phyloP scores from a whole-genome alignment of 106 monocot species.

The Phalaenopsis equestris region DNA sequence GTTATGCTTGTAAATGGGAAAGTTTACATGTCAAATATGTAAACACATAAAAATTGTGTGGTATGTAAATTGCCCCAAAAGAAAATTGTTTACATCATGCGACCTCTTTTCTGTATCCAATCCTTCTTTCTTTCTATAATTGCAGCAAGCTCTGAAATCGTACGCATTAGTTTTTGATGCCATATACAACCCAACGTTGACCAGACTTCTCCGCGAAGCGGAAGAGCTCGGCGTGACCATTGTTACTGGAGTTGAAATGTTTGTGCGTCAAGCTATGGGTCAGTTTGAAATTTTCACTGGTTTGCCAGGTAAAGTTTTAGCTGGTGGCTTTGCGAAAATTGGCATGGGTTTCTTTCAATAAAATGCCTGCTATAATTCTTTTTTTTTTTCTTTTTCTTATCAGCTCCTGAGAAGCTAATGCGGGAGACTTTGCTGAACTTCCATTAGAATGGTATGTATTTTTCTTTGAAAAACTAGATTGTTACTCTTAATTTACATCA shows the following conservation, averaged over 20 bases:
- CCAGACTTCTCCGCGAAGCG: slow-evolving; percentile 76
- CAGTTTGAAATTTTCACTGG: slow-evolving; percentile 85
- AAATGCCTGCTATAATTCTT: not conserved
- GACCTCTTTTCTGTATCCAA: too few relatives aligned
- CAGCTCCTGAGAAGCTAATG: slow-evolving; percentile 27
- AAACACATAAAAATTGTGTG: too few relatives aligned
- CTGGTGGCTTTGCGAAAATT: not conserved
- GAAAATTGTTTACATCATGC: not conserved
- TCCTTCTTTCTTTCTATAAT: not conserved
- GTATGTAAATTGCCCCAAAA: too few relatives aligned
- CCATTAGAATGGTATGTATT: not conserved
- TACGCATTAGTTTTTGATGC: slow-evolving; percentile 84
- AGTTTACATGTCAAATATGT: too few relatives aligned
- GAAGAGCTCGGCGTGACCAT: slow-evolving; percentile 51
- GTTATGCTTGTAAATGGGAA: too few relatives aligned
- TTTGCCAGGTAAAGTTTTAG: slow-evolving; percentile 37
- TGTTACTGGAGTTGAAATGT: slow-evolving; percentile 92
- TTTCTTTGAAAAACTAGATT: not conserved
- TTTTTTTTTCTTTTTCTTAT: not conserved
- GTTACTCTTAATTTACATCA: too few relatives aligned
- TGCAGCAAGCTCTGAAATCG: slow-evolving; percentile 61
- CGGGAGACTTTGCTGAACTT: slow-evolving; percentile 12
- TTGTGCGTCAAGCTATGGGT: slow-evolving; percentile 78
- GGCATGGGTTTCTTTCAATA: too few relatives aligned
- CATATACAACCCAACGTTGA: slow-evolving; percentile 73